phyloP scores from a whole-genome alignment of 2,329 filamentous ascomycete genomes.

The Penicillium digitatum region DNA sequence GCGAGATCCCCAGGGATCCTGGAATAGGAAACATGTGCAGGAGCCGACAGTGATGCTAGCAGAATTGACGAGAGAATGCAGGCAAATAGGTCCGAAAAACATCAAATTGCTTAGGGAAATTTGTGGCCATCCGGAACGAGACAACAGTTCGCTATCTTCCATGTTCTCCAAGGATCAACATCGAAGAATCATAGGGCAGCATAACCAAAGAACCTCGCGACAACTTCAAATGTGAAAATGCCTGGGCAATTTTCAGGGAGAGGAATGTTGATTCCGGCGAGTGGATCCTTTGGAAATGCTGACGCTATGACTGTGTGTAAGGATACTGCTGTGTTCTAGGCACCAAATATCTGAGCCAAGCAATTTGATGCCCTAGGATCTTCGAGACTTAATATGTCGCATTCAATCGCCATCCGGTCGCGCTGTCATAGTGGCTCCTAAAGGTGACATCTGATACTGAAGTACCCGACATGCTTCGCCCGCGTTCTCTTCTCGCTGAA shows the following conservation, averaged over 20 bases:
- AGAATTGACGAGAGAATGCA: slow-evolving; percentile 10
- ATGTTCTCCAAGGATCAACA: slow-evolving; percentile 25
- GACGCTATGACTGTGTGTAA: slow-evolving; percentile 45
- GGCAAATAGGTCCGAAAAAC: slow-evolving; percentile 20
- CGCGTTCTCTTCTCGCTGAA: slow-evolving; percentile 45
- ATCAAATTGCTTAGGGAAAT: slow-evolving; percentile 16
- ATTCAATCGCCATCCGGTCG: slow-evolving; percentile 12
- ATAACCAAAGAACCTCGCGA: slow-evolving; percentile 54
- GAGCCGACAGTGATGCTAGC: slow-evolving; percentile 32
- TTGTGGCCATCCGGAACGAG: slow-evolving; percentile 34
- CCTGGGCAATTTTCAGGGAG: slow-evolving; percentile 26
- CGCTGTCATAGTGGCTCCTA: slow-evolving; percentile 38
- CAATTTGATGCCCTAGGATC: slow-evolving; percentile 18
- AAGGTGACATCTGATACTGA: slow-evolving; percentile 48
- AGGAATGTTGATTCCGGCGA: slow-evolving; percentile 53
- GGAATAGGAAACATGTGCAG: slow-evolving; percentile 50
- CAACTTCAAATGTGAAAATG: slow-evolving; percentile 31
- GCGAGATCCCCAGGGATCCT: slow-evolving; percentile 34
- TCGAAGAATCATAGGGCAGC: slow-evolving; percentile 39
- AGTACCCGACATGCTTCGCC: slow-evolving; percentile 51
- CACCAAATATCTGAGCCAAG: slow-evolving; percentile 20
- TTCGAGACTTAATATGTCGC: slow-evolving; percentile 14
- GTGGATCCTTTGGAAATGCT: slow-evolving; percentile 42
- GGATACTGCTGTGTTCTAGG: slow-evolving; percentile 40
- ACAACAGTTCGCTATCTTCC: slow-evolving; percentile 36